Evolutionary conservation across 1,284 basidiomycete genomes (phyloP).

Genomic region (Testicularia cyperi): DNA sequence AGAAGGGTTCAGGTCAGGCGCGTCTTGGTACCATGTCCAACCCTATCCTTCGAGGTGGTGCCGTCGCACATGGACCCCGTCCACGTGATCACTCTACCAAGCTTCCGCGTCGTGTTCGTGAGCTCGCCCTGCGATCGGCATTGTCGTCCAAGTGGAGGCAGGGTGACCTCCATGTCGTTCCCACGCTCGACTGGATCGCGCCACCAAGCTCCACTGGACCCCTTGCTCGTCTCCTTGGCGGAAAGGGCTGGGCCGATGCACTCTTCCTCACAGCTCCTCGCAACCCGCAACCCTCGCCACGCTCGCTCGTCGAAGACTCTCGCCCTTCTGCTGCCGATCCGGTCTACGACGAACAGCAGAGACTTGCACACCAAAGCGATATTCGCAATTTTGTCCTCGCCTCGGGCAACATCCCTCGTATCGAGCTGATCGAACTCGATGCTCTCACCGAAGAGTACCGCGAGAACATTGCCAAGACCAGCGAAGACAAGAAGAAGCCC

Average conservation of each 20-base stretch:
- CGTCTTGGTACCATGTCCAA: slow-evolving; percentile 85
- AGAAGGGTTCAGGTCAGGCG: slow-evolving; percentile 88
- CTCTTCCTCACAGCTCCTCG: slow-evolving; percentile 58
- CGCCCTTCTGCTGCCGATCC: slow-evolving; percentile 50
- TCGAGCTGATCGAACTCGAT: slow-evolving; percentile 51
- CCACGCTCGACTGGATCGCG: slow-evolving; percentile 63
- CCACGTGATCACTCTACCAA: slow-evolving; percentile 87
- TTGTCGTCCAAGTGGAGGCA: slow-evolving; percentile 79
- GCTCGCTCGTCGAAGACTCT: slow-evolving; percentile 17
- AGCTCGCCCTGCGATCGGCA: slow-evolving; percentile 89
- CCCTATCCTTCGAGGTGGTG: slow-evolving; percentile 88
- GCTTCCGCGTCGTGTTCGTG: slow-evolving; percentile 82
- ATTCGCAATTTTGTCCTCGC: slow-evolving; percentile 50
- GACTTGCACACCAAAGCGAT: slow-evolving; percentile 32
- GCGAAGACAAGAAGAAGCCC: slow-evolving; percentile 53
- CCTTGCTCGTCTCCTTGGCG: slow-evolving; percentile 40
- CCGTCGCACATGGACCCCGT: slow-evolving; percentile 84
- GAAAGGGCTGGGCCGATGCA: slow-evolving; percentile 50
- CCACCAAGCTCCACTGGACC: slow-evolving; percentile 49
- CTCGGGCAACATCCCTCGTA: slow-evolving; percentile 46
- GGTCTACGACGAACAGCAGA: slow-evolving; percentile 44
- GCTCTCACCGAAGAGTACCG: slow-evolving; percentile 43
- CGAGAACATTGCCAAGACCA: slow-evolving; percentile 34
- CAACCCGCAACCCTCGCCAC: slow-evolving; percentile 27
- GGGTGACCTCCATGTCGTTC: slow-evolving; percentile 73